These are phyloP conservation scores for Coprinopsis strossmayeri DNA, from an alignment of 768 basidiomycete species.

Conservation along the genomic window DNA sequence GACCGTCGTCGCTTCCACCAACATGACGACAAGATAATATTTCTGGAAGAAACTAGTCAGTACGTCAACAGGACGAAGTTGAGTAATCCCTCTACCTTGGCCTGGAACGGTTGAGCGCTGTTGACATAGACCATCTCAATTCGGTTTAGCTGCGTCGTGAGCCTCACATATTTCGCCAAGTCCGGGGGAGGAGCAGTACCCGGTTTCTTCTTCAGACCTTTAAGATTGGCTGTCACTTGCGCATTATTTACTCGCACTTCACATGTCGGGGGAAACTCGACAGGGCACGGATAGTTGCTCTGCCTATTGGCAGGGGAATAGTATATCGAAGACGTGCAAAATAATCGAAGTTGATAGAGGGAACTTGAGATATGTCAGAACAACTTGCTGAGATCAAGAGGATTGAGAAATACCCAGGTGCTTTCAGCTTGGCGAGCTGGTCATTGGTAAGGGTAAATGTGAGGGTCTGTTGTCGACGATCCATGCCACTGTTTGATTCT, in stretches of 20 bases:
- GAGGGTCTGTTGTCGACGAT: constrained; percentile 60
- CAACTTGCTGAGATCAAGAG: not conserved
- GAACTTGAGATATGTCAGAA: constrained; percentile 31
- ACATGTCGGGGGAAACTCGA: constrained; percentile 89
- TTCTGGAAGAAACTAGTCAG: constrained; percentile 43
- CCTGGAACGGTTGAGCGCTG: constrained; percentile 67
- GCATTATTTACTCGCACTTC: constrained; percentile 82
- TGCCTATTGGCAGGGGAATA: constrained; percentile 38
- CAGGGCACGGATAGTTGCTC: constrained; percentile 48
- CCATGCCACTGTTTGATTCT: constrained; percentile 78
- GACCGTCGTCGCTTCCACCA: constrained; percentile 74
- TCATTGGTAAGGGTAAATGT: constrained; percentile 62
- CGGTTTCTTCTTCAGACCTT: constrained; percentile 92
- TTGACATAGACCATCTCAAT: constrained; percentile 90
- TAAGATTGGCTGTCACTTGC: constrained; percentile 67
- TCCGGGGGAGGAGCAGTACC: constrained; percentile 92
- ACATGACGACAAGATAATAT: constrained; percentile 79
- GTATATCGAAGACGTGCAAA: constrained; percentile 82
- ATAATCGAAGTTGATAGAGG: constrained; percentile 77
- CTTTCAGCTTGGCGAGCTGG: constrained; percentile 53
- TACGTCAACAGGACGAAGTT: no score
- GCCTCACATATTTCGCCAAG: constrained; percentile 35
- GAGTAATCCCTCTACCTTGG: no score
- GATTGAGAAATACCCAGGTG: constrained; percentile 39
- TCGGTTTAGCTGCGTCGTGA: constrained; percentile 45